Conservation (phyloP, 2,329 filamentous ascomycete genomes). For the Alternaria hordeiaustralica region DNA sequence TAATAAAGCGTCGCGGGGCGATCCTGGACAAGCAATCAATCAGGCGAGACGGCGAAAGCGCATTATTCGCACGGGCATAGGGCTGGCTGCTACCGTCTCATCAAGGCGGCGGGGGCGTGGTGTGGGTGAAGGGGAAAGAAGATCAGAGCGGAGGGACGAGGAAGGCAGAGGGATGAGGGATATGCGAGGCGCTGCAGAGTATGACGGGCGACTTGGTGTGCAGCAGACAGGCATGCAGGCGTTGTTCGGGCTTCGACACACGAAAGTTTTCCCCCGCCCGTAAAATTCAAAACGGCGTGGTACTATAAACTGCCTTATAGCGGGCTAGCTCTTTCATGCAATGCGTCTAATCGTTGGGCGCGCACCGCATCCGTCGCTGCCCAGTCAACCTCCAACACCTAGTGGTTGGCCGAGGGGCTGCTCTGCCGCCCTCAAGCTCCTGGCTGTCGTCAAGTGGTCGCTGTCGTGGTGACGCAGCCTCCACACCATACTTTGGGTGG, state of each 20-base stretch:
- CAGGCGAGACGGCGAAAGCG: conserved; percentile 26
- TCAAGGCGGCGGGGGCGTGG: conserved; percentile 1
- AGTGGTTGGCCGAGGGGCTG: conserved; percentile 3
- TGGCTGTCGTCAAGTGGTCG: background rate
- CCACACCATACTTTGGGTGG: conserved; percentile 5
- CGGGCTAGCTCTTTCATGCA: conserved; percentile 26
- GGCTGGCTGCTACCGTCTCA: conserved; percentile 18
- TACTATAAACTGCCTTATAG: conserved; percentile 22
- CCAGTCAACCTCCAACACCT: conserved; percentile 10
- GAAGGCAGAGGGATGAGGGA: conserved; percentile 19
- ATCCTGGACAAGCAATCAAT: conserved; percentile 23
- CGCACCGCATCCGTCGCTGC: conserved; percentile 20
- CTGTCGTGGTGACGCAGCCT: conserved; percentile 14
- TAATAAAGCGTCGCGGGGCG: conserved; percentile 22
- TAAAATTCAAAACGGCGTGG: conserved; percentile 33
- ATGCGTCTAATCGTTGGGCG: conserved; percentile 36
- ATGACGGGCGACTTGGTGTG: conserved; percentile 17
- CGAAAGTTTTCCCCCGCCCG: conserved; percentile 26
- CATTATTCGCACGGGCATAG: conserved; percentile 13
- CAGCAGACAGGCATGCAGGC: conserved; percentile 26
- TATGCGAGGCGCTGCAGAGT: conserved; percentile 19
- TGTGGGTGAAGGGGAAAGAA: background rate
- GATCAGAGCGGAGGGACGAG: conserved; percentile 2
- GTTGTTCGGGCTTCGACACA: conserved; percentile 31
- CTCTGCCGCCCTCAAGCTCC: conserved; percentile 3